Percentiles rank a stretch among this genome's conserved stretches.
Conservation (phyloP, 208 protist species). For the Acanthamoeba polyphaga region DNA sequence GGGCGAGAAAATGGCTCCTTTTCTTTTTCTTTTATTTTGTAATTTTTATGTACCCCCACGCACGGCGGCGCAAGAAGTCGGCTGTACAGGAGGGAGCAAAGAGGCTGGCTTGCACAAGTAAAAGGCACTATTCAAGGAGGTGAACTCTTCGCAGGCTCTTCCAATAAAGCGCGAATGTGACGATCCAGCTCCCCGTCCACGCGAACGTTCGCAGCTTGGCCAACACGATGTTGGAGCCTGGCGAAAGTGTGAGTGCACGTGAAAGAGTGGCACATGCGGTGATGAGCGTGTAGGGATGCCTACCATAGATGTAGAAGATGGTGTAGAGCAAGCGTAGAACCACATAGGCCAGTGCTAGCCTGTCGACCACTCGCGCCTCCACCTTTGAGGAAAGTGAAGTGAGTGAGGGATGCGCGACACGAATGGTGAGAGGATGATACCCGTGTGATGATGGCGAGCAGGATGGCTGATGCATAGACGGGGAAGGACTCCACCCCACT, state of each 20-base stretch:
- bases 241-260: too few species aligned
- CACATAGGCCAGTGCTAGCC: background rate
- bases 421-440: background rate
- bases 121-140: background rate
- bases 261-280: background rate
- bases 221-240: background rate
- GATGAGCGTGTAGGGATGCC: background rate
- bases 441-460: background rate
- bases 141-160: background rate
- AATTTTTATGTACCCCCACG: background rate
- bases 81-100: background rate
- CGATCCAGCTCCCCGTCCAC: background rate
- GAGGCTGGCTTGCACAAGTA: background rate
- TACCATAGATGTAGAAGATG: constrained; percentile 39
- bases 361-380: background rate
- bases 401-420: background rate
- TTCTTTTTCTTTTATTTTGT: background rate
- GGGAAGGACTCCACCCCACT: constrained; percentile 23
- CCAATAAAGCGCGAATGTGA: background rate
- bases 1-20: background rate
- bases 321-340: background rate
- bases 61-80: background rate
- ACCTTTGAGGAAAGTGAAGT: background rate
- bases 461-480: constrained; percentile 1
- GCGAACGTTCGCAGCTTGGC: background rate